These are phyloP conservation scores for Carnegiea gigantea DNA, from an alignment of 179 eudicot genomes.

Conservation along the genomic window DNA sequence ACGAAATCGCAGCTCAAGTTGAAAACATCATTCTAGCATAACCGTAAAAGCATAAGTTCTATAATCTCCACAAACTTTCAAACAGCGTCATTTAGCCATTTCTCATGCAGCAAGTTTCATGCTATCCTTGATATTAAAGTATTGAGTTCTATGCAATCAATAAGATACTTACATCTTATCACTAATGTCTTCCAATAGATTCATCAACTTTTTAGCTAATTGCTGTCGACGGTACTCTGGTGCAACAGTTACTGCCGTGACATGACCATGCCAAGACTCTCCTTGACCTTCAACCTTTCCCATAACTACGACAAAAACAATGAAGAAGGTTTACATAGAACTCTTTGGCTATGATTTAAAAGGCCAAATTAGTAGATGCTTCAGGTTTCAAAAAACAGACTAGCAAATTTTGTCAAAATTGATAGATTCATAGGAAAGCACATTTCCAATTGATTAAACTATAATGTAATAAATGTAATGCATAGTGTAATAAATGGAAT, in stretches of 20 bases:
- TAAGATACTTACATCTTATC: constrained; percentile 75
- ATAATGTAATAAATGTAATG: neutral
- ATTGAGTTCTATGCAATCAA: neutral
- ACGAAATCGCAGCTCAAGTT: neutral
- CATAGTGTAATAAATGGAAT: too few relatives aligned
- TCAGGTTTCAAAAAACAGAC: neutral
- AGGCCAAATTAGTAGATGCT: neutral
- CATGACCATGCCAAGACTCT: constrained; percentile 99
- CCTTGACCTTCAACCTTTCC: constrained; percentile 99
- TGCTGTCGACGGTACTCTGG: constrained; percentile 94
- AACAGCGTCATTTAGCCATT: neutral
- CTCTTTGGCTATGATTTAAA: neutral
- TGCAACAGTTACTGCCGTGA: constrained; percentile 91
- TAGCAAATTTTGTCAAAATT: too few relatives aligned
- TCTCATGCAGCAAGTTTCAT: neutral
- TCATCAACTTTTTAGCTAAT: constrained; percentile 88
- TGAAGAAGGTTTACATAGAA: neutral
- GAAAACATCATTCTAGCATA: neutral
- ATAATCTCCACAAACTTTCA: constrained; percentile 1
- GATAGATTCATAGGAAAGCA: too few relatives aligned
- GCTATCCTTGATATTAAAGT: neutral
- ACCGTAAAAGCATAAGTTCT: neutral
- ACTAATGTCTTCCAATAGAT: constrained; percentile 78
- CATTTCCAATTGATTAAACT: too few relatives aligned
- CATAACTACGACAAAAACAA: constrained; percentile 59